Percentiles rank a stretch among this genome's conserved stretches.
These are phyloP conservation scores for Adenanthera pavonina DNA, from an alignment of 306 rosid species.

Conservation along the genomic window DNA sequence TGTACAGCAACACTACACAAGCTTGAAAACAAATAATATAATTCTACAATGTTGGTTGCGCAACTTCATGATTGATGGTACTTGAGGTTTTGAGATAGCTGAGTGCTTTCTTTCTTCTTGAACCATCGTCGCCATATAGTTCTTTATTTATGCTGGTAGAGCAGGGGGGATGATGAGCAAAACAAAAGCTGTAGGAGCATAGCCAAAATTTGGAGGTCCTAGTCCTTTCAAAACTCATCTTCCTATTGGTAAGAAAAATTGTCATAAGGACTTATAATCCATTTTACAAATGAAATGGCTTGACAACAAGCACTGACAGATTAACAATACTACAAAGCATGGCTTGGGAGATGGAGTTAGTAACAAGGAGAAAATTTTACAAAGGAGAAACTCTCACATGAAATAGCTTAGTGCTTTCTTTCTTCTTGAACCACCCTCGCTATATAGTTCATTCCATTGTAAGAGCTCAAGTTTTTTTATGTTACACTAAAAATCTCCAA, in stretches of 20 bases:
- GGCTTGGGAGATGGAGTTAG: constrained; percentile 38
- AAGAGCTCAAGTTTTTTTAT: constrained; percentile 58
- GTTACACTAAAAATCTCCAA: neutral
- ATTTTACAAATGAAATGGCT: constrained; percentile 67
- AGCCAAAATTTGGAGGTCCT: constrained; percentile 53
- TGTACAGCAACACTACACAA: too few relatives aligned
- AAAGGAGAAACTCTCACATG: constrained; percentile 73
- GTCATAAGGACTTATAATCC: constrained; percentile 49
- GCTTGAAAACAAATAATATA: too few relatives aligned
- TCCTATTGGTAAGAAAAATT: constrained; percentile 44
- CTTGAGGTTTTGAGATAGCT: too few relatives aligned
- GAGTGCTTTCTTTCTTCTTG: too few relatives aligned
- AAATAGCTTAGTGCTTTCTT: constrained; percentile 97
- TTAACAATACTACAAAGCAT: constrained; percentile 40
- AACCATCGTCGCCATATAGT: too few relatives aligned
- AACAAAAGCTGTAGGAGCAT: constrained; percentile 58
- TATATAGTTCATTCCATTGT: constrained; percentile 97
- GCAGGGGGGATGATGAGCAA: constrained; percentile 59
- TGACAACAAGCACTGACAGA: constrained; percentile 49
- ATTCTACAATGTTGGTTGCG: too few relatives aligned
- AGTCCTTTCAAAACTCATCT: constrained; percentile 55
- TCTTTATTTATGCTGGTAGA: constrained; percentile 42
- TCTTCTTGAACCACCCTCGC: constrained; percentile 99
- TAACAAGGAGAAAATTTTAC: constrained; percentile 46
- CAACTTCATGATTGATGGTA: too few relatives aligned